These are phyloP conservation scores for Lasiosphaeria ovina DNA, from an alignment of 495 filamentous ascomycete species.

Conservation along the genomic window DNA sequence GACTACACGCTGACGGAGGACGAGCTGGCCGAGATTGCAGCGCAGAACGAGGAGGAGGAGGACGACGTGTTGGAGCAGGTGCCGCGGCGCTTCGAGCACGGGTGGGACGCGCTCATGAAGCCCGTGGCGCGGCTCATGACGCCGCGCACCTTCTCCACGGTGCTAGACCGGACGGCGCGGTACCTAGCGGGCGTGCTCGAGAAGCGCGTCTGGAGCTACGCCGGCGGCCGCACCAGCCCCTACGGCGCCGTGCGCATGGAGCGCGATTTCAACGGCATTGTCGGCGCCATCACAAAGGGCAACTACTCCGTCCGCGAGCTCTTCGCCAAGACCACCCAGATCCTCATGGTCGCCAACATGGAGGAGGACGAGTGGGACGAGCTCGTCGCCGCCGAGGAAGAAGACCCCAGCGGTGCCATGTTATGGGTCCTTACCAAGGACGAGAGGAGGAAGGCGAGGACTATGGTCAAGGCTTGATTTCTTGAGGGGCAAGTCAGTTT, in stretches of 20 bases:
- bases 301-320: slow-evolving; percentile 77
- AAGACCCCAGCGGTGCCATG: slow-evolving; percentile 45
- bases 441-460: slow-evolving; percentile 52
- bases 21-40: slow-evolving; percentile 47
- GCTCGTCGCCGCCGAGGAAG: slow-evolving; percentile 31
- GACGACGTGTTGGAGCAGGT: slow-evolving; percentile 59
- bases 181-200: slow-evolving; percentile 77
- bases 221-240: slow-evolving; percentile 69
- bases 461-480: slow-evolving; percentile 37
- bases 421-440: slow-evolving; percentile 55
- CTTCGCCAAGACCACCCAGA: slow-evolving; percentile 78
- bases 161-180: slow-evolving; percentile 68
- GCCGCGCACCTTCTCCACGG: slow-evolving; percentile 59
- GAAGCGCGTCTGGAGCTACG: slow-evolving; percentile 85
- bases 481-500: not conserved
- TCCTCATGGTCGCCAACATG: slow-evolving; percentile 89
- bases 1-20: slow-evolving; percentile 67
- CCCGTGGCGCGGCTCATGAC: slow-evolving; percentile 87
- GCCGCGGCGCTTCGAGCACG: slow-evolving; percentile 68
- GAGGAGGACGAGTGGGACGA: slow-evolving; percentile 98
- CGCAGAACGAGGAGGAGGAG: slow-evolving; percentile 51
- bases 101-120: slow-evolving; percentile 80
- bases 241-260: slow-evolving; percentile 86
- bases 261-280: slow-evolving; percentile 78
- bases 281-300: slow-evolving; percentile 70